Evolutionary conservation across 2,329 filamentous ascomycete genomes (phyloP).

Genomic region (Shiraia bambusicola): DNA sequence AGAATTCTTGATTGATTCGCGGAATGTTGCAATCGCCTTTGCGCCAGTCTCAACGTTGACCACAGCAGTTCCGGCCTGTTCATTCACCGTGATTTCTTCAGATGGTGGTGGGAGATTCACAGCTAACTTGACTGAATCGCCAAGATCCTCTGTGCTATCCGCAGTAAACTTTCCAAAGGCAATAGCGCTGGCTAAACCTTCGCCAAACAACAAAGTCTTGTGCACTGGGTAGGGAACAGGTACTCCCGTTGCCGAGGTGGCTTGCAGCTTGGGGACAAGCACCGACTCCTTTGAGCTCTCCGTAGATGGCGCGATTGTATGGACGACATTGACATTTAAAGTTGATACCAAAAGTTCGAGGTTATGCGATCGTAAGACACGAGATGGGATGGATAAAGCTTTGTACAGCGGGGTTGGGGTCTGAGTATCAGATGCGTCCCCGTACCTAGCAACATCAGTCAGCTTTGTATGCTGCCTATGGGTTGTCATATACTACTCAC

Average conservation of each 20-base stretch:
- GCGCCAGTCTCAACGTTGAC: conserved; percentile 66
- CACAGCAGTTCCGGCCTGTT: conserved; percentile 29
- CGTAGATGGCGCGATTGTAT: conserved; percentile 24
- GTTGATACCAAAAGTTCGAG: conserved; percentile 64
- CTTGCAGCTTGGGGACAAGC: conserved; percentile 73
- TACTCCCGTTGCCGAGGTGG: conserved; percentile 64
- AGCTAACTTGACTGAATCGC: conserved; percentile 55
- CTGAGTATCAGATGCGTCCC: conserved; percentile 51
- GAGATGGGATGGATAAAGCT: conserved; percentile 65
- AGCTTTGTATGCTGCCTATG: conserved; percentile 7
- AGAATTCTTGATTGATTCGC: conserved; percentile 68
- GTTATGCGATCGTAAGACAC: conserved; percentile 60
- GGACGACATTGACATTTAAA: conserved; percentile 49
- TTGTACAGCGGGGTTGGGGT: conserved; percentile 56
- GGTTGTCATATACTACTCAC: conserved; percentile 23
- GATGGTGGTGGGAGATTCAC: conserved; percentile 56
- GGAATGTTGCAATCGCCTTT: conserved; percentile 66
- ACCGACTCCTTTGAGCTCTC: conserved; percentile 62
- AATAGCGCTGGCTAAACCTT: conserved; percentile 70
- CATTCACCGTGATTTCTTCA: conserved; percentile 37
- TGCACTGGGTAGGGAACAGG: conserved; percentile 81
- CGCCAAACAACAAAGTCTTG: conserved; percentile 71
- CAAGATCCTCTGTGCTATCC: conserved; percentile 40
- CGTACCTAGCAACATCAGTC: conserved; percentile 51
- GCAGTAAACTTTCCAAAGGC: conserved; percentile 49